These are phyloP conservation scores for Ogataea ganodermae DNA, from an alignment of 805 yeast species.

Conservation along the genomic window DNA sequence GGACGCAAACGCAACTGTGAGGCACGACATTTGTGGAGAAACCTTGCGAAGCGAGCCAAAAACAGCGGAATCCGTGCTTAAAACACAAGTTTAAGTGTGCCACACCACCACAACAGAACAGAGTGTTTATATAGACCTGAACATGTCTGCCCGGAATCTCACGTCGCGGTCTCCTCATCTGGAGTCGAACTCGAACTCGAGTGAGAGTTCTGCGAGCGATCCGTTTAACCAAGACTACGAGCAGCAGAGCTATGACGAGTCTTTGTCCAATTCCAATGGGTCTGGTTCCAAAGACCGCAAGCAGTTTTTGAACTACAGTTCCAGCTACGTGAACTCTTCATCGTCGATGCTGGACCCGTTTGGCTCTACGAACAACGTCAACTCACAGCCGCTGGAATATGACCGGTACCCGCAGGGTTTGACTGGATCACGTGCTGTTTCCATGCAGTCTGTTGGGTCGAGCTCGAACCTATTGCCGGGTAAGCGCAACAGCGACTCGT, in stretches of 20 bases:
- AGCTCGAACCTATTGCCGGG: slow-evolving; percentile 25
- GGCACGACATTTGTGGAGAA: not conserved
- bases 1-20: not conserved
- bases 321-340: slow-evolving; percentile 32
- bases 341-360: slow-evolving; percentile 34
- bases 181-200: slow-evolving; percentile 30
- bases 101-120: slow-evolving; percentile 7
- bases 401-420: slow-evolving; percentile 68
- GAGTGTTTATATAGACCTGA: slow-evolving; percentile 2
- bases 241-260: slow-evolving; percentile 31
- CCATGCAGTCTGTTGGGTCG: slow-evolving; percentile 48
- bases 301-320: slow-evolving; percentile 23
- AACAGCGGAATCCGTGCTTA: not conserved
- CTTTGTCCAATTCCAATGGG: slow-evolving; percentile 25
- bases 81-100: not conserved
- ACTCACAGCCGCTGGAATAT: slow-evolving; percentile 47
- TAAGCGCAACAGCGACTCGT: slow-evolving; percentile 19
- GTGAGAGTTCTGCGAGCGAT: slow-evolving; percentile 27
- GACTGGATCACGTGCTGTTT: slow-evolving; percentile 57
- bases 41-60: not conserved
- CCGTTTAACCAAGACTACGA: slow-evolving; percentile 37
- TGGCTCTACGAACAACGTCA: slow-evolving; percentile 29
- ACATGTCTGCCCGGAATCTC: slow-evolving; percentile 37
- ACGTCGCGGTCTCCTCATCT: slow-evolving; percentile 37
- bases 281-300: slow-evolving; percentile 23